Conservation (phyloP, 352 stramenopile species). For the Globisporangium okanoganense region DNA sequence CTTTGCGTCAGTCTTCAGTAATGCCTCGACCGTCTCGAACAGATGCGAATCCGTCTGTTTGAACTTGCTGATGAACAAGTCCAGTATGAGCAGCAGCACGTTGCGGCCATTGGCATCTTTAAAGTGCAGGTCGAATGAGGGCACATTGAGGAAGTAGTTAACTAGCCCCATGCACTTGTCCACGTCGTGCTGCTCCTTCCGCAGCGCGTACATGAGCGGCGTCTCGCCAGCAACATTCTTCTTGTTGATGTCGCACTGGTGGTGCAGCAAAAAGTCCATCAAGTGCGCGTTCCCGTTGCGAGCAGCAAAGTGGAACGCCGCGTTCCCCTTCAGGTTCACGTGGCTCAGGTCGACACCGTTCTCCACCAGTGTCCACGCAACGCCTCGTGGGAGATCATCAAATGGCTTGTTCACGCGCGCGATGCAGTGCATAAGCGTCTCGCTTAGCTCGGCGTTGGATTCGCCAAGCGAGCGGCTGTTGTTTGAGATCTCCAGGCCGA, state of each 20-base stretch:
- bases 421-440: slow-evolving; percentile 62
- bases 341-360: slow-evolving; percentile 31
- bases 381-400: slow-evolving; percentile 33
- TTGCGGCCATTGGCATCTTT: slow-evolving; percentile 19
- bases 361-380: slow-evolving; percentile 66
- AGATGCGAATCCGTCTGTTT: not conserved
- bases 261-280: slow-evolving; percentile 62
- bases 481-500: slow-evolving; percentile 41
- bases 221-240: slow-evolving; percentile 41
- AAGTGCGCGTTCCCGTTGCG: slow-evolving; percentile 42
- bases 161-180: slow-evolving; percentile 28
- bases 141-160: slow-evolving; percentile 40
- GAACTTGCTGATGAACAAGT: not conserved
- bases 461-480: slow-evolving; percentile 29
- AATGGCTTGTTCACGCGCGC: slow-evolving; percentile 50
- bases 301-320: slow-evolving; percentile 55
- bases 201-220: slow-evolving; percentile 41
- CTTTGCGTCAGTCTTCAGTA: not conserved
- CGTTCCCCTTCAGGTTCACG: slow-evolving; percentile 32
- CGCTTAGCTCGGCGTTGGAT: slow-evolving; percentile 29
- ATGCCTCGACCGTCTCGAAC: not conserved
- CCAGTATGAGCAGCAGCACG: not conserved
- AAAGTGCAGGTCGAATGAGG: slow-evolving; percentile 28
- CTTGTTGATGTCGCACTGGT: slow-evolving; percentile 39
- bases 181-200: slow-evolving; percentile 17